Evolutionary conservation across 495 filamentous ascomycete genomes (phyloP), one percentile per base, ranked within the genome.

Genomic region (Lasiosphaeria ovina): DNA sequence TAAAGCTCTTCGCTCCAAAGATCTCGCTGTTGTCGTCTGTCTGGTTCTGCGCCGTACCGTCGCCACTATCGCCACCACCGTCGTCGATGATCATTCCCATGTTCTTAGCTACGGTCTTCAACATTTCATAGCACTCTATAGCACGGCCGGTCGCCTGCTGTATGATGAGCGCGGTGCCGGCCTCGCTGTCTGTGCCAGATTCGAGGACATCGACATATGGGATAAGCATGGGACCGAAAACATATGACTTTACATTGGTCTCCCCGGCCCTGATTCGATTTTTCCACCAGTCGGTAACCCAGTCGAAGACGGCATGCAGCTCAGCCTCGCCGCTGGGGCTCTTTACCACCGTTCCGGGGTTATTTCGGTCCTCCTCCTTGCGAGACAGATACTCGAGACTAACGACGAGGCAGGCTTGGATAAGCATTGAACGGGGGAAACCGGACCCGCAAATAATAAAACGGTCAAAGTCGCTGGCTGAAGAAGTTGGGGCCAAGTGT

Each of bases 221-320:
- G 24, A 24, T 24, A 24, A 24, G 24, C 24, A 24, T 24, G 24
- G 24, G 24, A 24, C 35, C 35, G 35, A 58, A 58, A 8, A 33
- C 45, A 32, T 58, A 51, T 17, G 55, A n/a, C 35, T 58, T 58
- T 16, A 58, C 9, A 31, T 58, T 58, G 3, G 55, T 58, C 33
- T 58, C 55, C 3, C 55, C 55, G 3, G 42, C 31, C 34, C 24
- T 7, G 24, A 58, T 58, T 6, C 55, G 42, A 5, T 24, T 12
- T 12, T 10, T 24, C 55, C 55, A 58, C 38, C 36, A 48, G 9
- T 47, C 16, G 3, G 54, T 45, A 10, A 32, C 16, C 54, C 54
- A 56, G n/a, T 56, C 38, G 35, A 56, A 45, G 7, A 55, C 17
- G 6, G 8, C 35, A 8, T n/a, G 52, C 35, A 55, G 35, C 24